Percentiles rank a stretch among this genome's conserved stretches.
Conservation (phyloP, 306 rosid species). For the Pachyrhizus erosus region DNA sequence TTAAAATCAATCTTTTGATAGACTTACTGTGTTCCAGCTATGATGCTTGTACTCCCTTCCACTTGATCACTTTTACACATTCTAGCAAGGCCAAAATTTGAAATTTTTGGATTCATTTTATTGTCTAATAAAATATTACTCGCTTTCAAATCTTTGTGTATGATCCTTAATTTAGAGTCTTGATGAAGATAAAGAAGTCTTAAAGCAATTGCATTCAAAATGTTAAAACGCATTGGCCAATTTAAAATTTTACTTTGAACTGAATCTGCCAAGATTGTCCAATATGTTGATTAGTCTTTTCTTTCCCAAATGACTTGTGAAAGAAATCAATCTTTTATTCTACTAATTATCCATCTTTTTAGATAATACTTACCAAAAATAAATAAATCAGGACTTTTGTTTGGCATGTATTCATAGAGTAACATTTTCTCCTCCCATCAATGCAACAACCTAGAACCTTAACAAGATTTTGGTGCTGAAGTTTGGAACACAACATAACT, state of each 20-base stretch:
- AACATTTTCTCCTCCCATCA: not conserved
- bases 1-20: not conserved
- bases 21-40: not conserved
- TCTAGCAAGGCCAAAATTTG: not conserved
- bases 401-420: not conserved
- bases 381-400: not conserved
- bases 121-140: not conserved
- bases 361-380: not conserved
- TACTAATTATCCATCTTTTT: not conserved
- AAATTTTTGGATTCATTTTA: not conserved
- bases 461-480: not conserved
- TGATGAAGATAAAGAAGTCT: not conserved
- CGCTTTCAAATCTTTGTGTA: not conserved
- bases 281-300: not conserved
- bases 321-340: not conserved
- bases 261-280: not conserved
- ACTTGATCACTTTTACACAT: not conserved
- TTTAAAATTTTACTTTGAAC: not conserved
- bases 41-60: not conserved
- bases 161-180: not conserved
- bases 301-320: not conserved
- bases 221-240: not conserved
- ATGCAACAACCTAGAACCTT: not conserved
- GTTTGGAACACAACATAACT: not conserved
- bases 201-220: not conserved